Percentiles rank a stretch among this genome's conserved stretches.
phyloP scores from a whole-genome alignment of 2,329 filamentous ascomycete genomes.

The Colletotrichum falcatum region DNA sequence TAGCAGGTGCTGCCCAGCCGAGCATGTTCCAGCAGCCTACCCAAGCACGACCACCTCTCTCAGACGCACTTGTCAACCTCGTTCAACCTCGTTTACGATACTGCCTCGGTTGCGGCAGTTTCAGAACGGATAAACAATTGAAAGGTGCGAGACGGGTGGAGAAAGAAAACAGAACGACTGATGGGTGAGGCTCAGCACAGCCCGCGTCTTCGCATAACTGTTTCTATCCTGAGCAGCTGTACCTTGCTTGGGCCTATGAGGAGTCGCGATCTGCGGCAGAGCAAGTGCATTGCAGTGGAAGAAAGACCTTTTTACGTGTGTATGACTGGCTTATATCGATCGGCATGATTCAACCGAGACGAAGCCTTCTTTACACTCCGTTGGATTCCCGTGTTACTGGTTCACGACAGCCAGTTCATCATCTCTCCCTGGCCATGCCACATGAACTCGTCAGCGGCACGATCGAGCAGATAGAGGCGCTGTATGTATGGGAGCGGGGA shows the following conservation, averaged over 20 bases:
- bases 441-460: no score
- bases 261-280: slow-evolving; percentile 27
- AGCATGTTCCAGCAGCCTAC: slow-evolving; percentile 2
- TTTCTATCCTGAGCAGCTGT: background rate
- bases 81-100: slow-evolving; percentile 5
- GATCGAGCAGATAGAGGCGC: no score
- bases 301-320: no score
- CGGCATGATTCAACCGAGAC: no score
- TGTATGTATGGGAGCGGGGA: no score
- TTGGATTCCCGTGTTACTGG: no score
- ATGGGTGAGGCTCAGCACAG: slow-evolving; percentile 34
- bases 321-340: background rate
- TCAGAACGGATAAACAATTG: slow-evolving; percentile 32
- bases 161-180: slow-evolving; percentile 21
- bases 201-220: slow-evolving; percentile 3
- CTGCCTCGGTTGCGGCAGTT: slow-evolving; percentile 20
- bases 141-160: slow-evolving; percentile 31
- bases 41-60: slow-evolving; percentile 14
- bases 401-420: no score
- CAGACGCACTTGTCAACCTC: background rate
- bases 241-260: background rate
- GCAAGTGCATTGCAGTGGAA: slow-evolving; percentile 11
- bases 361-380: no score
- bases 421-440: no score
- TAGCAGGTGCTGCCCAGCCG: slow-evolving; percentile 26